phyloP scores from a whole-genome alignment of 768 basidiomycete species.

The Hebeloma cylindrosporum region DNA sequence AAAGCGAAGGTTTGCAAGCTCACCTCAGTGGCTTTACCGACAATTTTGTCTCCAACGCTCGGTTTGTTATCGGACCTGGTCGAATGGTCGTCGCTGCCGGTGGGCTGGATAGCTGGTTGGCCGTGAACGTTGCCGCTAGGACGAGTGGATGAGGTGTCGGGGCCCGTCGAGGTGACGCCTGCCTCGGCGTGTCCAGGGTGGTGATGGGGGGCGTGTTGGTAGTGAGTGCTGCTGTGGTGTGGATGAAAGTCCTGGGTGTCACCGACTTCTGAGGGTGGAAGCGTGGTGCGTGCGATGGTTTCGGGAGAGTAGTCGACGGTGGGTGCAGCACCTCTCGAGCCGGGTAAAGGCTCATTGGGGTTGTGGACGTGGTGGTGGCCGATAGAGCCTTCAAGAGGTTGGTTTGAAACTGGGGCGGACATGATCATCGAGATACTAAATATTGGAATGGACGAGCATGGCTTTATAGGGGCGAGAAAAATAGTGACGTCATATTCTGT shows the following conservation, averaged over 20 bases:
- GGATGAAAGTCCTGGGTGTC: conserved; percentile 14
- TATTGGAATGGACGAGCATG: too few relatives aligned
- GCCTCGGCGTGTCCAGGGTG: not conserved
- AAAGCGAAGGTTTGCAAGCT: not conserved
- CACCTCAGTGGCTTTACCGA: conserved; percentile 62
- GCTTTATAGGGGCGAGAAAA: too few relatives aligned
- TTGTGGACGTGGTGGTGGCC: conserved; percentile 40
- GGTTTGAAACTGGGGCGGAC: conserved; percentile 2
- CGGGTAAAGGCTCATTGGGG: conserved; percentile 49
- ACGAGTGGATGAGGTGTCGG: not conserved
- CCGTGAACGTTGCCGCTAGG: not conserved
- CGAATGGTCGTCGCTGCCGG: conserved; percentile 12
- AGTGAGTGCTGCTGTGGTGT: not conserved
- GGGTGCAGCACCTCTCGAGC: conserved; percentile 29
- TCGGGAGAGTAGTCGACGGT: conserved; percentile 40
- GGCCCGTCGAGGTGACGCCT: not conserved
- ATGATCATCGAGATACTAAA: not conserved
- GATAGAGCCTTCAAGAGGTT: conserved; percentile 2
- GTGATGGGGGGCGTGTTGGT: not conserved
- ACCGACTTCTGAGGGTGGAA: conserved; percentile 17
- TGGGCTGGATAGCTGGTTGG: not conserved
- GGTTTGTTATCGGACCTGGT: conserved; percentile 38
- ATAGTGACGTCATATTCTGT: too few relatives aligned
- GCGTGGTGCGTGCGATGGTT: conserved; percentile 33
- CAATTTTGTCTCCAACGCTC: conserved; percentile 47